These are phyloP conservation scores for Exidia glandulosa DNA, from an alignment of 768 basidiomycete species.

Conservation along the genomic window DNA sequence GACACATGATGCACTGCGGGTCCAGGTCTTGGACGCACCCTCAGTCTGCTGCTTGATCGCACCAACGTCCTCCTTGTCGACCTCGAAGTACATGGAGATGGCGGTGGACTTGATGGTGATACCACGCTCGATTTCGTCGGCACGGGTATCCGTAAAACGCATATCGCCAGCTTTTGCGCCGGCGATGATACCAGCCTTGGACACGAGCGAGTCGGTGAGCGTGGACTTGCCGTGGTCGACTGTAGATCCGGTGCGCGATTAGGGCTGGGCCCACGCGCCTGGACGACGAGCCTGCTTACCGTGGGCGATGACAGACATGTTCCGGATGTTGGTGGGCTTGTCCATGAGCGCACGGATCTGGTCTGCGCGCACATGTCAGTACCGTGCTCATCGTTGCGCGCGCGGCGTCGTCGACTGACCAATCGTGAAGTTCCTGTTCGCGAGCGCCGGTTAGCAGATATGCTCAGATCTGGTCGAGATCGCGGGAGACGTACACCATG, in stretches of 20 bases:
- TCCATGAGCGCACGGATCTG: conserved; percentile 86
- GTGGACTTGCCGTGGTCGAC: conserved; percentile 99
- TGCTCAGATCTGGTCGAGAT: not conserved
- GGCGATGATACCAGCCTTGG: conserved; percentile 99
- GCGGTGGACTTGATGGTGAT: conserved; percentile 99
- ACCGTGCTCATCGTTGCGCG: not conserved
- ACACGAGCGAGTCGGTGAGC: conserved; percentile 95
- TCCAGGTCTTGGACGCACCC: conserved; percentile 34
- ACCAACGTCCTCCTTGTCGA: conserved; percentile 76
- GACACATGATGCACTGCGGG: not conserved
- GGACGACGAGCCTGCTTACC: conserved; percentile 35
- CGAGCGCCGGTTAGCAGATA: conserved; percentile 5
- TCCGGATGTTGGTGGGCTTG: conserved; percentile 83
- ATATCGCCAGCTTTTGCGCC: conserved; percentile 87
- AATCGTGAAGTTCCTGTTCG: conserved; percentile 74
- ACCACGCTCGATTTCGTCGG: conserved; percentile 98
- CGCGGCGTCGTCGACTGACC: conserved; percentile 35
- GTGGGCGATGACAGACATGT: conserved; percentile 91
- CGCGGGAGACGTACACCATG: conserved; percentile 6
- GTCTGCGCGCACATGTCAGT: conserved; percentile 34
- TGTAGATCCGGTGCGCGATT: conserved; percentile 18
- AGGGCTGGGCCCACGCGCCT: not conserved
- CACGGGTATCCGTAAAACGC: conserved; percentile 95
- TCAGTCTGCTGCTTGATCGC: conserved; percentile 91
- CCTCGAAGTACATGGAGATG: conserved; percentile 99